These are phyloP conservation scores for Pinus albicaulis DNA, from an alignment of 75 land plant genomes.

Conservation along the genomic window DNA sequence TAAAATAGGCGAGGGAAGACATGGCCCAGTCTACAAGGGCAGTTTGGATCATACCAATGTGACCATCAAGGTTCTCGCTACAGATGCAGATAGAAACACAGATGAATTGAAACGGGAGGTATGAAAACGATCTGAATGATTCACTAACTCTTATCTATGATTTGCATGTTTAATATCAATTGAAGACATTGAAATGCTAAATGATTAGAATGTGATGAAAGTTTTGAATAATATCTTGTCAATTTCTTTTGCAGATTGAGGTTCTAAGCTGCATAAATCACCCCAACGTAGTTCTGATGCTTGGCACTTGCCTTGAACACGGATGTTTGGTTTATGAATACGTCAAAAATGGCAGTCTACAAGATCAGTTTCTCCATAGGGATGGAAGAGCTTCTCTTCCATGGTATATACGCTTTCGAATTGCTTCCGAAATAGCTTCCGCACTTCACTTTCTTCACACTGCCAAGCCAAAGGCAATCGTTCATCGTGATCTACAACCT, in stretches of 20 bases:
- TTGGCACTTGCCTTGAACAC: conserved; percentile 44
- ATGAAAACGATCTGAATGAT: too few species aligned
- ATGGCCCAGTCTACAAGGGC: conserved; percentile 54
- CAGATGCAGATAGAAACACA: conserved; percentile 31
- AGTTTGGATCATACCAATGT: conserved; percentile 32
- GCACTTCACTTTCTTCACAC: conserved; percentile 42
- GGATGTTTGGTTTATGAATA: conserved; percentile 55
- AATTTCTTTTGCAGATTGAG: conserved; percentile 24
- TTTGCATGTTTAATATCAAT: neutral
- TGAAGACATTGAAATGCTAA: neutral
- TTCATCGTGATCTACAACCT: conserved; percentile 59
- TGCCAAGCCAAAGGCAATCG: conserved; percentile 35
- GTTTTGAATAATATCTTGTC: too few species aligned
- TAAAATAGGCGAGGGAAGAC: conserved; percentile 31
- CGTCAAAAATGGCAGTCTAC: conserved; percentile 61
- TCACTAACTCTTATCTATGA: too few species aligned
- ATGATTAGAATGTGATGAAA: too few species aligned
- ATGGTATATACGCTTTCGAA: conserved; percentile 30
- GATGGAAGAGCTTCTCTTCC: conserved; percentile 17
- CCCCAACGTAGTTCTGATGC: conserved; percentile 43
- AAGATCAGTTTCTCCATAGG: conserved; percentile 38
- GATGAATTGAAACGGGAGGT: conserved; percentile 30
- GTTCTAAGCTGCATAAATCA: conserved; percentile 36
- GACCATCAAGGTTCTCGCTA: conserved; percentile 43
- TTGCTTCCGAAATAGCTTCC: conserved; percentile 34